A percentile compares a stretch with the other conserved stretches of the same genome.
Evolutionary conservation across 352 stramenopile genomes (phyloP).

Genomic region (Pythium myriotylum): DNA sequence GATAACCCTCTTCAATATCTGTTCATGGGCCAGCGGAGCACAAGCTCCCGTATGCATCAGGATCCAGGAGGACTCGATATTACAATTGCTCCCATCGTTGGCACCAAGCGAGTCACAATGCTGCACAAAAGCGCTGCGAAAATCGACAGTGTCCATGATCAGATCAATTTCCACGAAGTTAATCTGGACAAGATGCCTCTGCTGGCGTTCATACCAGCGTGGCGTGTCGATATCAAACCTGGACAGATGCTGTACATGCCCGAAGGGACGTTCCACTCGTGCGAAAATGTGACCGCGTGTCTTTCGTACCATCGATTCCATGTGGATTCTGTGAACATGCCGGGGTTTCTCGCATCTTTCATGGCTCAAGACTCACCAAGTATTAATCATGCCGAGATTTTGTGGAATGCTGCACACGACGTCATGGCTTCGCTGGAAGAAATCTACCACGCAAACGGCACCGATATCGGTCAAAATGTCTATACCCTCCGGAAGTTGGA

Average conservation of each 20-base stretch:
- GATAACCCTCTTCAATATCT: slow-evolving; percentile 94
- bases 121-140: slow-evolving; percentile 72
- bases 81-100: slow-evolving; percentile 93
- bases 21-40: slow-evolving; percentile 93
- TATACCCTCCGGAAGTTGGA: slow-evolving; percentile 69
- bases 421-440: slow-evolving; percentile 88
- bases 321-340: slow-evolving; percentile 91
- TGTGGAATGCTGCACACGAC: slow-evolving; percentile 92
- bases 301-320: slow-evolving; percentile 95
- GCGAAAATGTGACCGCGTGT: slow-evolving; percentile 92
- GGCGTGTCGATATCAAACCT: slow-evolving; percentile 86
- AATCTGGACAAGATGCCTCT: slow-evolving; percentile 89
- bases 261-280: slow-evolving; percentile 92
- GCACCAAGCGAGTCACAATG: slow-evolving; percentile 79
- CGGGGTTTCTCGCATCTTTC: slow-evolving; percentile 89
- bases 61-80: slow-evolving; percentile 92
- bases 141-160: slow-evolving; percentile 84
- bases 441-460: slow-evolving; percentile 63
- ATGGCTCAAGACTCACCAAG: slow-evolving; percentile 88
- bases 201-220: slow-evolving; percentile 86
- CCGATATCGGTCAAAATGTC: slow-evolving; percentile 40
- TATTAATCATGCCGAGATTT: slow-evolving; percentile 91
- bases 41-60: slow-evolving; percentile 89
- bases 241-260: slow-evolving; percentile 95
- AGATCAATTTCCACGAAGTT: slow-evolving; percentile 77